Percentiles rank a stretch among this genome's conserved stretches.
Evolutionary conservation across 139 green algal genomes (phyloP).

Genomic region (Penium margaritaceum): DNA sequence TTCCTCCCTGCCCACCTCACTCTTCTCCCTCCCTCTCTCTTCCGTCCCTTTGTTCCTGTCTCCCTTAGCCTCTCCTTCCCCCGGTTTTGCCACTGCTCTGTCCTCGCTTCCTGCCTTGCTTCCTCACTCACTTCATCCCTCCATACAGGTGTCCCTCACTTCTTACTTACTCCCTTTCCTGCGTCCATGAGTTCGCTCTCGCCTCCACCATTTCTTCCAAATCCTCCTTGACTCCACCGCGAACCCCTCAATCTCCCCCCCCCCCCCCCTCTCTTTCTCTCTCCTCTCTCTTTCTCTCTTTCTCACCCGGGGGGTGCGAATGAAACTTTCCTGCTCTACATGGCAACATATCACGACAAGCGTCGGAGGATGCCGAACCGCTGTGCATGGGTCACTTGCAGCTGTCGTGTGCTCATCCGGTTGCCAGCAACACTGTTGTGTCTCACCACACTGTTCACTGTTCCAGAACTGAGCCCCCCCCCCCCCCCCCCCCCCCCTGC

Average conservation of each 20-base stretch:
- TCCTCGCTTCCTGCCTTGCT: no score
- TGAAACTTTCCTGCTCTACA: no score
- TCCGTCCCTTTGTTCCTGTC: neutral
- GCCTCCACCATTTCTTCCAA: neutral
- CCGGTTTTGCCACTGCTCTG: neutral
- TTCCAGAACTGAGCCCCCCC: neutral
- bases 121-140: no score
- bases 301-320: neutral
- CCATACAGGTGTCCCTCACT: no score
- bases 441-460: constrained; percentile 52
- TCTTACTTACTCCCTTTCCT: neutral
- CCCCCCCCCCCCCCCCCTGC: neutral
- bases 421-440: neutral
- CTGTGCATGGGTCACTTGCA: neutral
- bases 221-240: no score
- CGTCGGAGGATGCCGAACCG: neutral
- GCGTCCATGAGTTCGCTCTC: neutral
- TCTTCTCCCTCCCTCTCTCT: neutral
- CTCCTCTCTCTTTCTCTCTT: constrained; percentile 2
- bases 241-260: no score
- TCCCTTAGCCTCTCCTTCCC: constrained; percentile 7
- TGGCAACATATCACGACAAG: neutral
- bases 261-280: neutral
- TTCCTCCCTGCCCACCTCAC: neutral
- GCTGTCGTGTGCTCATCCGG: neutral